Base-by-base conservation (phyloP, 495 filamentous ascomycete species). In the Talaromyces trachyspermus region DNA sequence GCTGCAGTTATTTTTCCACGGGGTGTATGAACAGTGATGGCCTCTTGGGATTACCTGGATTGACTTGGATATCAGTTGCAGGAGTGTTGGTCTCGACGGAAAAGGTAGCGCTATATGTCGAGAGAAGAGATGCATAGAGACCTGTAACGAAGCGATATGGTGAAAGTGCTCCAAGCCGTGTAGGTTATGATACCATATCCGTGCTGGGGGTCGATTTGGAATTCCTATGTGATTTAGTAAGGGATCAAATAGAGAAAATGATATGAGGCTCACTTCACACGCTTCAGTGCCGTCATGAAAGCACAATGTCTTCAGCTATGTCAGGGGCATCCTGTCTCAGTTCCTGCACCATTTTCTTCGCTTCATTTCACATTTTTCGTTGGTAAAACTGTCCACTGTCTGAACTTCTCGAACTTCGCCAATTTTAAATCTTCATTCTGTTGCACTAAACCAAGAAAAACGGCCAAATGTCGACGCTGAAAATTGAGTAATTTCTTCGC, bases 141-240 rank as follows among this genome's bases (percentile, higher is more conserved):
- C 53, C 58, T 14, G 58, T 65, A 8, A 74, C 57, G 27, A 77
- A 56, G 20, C 63, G 58, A 43, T 71, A 75, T 0, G 75, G 68
- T 56, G 59, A 71, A 5, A 73, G 50, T 4, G 64, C 58, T 18
- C 58, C 69, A 22, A n/a, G 66, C 69, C 3, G 33, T 22, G 38
- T 59, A 69, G 2, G 63, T 51, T 23, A 71, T 56, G 36, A 61
- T 49, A 17, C 54, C 50, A 41, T 41, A 46, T 22, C 49, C 48
- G 35, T 49, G 47, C 5, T 35, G 8, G 20, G 24, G 24, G 37
- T 40, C 44, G 12, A 50, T 19, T n/a, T 32, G 18, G 38, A 48
- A 49, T 46, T 51, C 38, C 51, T 53, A 12, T 9, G n/a, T 24
- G 5, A 15, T 22, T 35, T 20, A 25, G 14, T 38, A 38, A 6